These are phyloP conservation scores for Phytophthora fragariae DNA, from an alignment of 352 stramenopile genomes.

Conservation along the genomic window DNA sequence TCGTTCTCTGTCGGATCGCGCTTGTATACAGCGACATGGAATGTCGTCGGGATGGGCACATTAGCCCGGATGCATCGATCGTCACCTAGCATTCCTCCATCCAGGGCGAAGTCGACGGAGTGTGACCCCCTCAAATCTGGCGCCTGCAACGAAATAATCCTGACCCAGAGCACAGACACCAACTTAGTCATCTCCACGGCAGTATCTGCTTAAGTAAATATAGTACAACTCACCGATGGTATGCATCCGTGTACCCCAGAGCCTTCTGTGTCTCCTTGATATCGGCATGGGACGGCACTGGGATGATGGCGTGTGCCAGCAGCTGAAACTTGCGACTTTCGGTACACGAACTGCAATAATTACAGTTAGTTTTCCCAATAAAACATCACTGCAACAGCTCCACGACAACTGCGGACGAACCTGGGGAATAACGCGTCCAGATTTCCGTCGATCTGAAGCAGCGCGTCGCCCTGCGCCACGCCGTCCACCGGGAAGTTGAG, in stretches of 20 bases:
- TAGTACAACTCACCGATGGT: slow-evolving; percentile 54
- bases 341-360: slow-evolving; percentile 43
- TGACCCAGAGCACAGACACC: slow-evolving; percentile 16
- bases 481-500: slow-evolving; percentile 66
- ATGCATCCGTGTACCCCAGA: slow-evolving; percentile 46
- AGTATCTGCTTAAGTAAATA: background rate
- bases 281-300: slow-evolving; percentile 72
- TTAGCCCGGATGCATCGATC: slow-evolving; percentile 79
- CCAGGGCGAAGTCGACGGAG: slow-evolving; percentile 61
- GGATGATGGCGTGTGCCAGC: slow-evolving; percentile 68
- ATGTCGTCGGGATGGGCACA: slow-evolving; percentile 62
- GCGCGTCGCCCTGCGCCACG: slow-evolving; percentile 17
- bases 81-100: slow-evolving; percentile 56
- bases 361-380: slow-evolving; percentile 4
- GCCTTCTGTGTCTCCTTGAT: slow-evolving; percentile 54
- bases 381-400: background rate
- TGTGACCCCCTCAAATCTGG: slow-evolving; percentile 26
- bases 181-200: background rate
- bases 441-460: slow-evolving; percentile 49
- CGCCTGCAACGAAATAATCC: slow-evolving; percentile 46
- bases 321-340: slow-evolving; percentile 80
- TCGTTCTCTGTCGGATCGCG: slow-evolving; percentile 28
- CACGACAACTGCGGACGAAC: slow-evolving; percentile 24
- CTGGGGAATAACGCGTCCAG: slow-evolving; percentile 56
- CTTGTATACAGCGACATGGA: slow-evolving; percentile 69